Evolutionary conservation across 768 basidiomycete genomes (phyloP).

Genomic region (Hortiboletus campestris): DNA sequence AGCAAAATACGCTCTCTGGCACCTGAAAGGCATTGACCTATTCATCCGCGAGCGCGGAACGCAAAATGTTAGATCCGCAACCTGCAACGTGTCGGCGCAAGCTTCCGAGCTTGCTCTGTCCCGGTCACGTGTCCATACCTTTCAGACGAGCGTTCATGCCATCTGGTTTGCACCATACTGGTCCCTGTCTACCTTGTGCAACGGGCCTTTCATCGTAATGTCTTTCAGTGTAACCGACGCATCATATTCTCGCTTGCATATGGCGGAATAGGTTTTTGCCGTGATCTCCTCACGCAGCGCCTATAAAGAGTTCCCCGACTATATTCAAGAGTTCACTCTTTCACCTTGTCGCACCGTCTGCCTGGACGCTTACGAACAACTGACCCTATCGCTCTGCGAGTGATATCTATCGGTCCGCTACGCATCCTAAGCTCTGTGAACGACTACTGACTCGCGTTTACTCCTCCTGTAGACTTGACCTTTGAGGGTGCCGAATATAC

Average conservation of each 20-base stretch:
- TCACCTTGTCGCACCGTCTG: constrained; percentile 3
- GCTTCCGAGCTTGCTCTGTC: constrained; percentile 26
- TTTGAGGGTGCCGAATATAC: not conserved
- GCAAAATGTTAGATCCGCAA: constrained; percentile 1
- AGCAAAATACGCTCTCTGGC: not conserved
- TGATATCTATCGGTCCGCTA: constrained; percentile 8
- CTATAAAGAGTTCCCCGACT: constrained; percentile 18
- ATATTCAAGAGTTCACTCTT: not conserved
- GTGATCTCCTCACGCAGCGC: not conserved
- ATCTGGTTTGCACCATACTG: not conserved
- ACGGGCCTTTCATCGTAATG: constrained; percentile 18
- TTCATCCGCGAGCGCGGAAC: constrained; percentile 3
- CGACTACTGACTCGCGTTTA: not conserved
- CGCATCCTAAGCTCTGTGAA: not conserved
- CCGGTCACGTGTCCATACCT: constrained; percentile 17
- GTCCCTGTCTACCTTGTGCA: constrained; percentile 20
- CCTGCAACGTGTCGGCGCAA: constrained; percentile 25
- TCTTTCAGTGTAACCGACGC: constrained; percentile 14
- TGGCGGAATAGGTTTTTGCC: not conserved
- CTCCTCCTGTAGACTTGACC: not conserved
- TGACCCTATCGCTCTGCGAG: not conserved
- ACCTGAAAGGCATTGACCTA: not conserved
- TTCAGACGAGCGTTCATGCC: not conserved
- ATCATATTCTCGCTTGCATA: constrained; percentile 7
- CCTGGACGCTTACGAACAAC: constrained; percentile 11